phyloP scores from a whole-genome alignment of 2,329 filamentous ascomycete genomes.

The Penicillium decumbens region DNA sequence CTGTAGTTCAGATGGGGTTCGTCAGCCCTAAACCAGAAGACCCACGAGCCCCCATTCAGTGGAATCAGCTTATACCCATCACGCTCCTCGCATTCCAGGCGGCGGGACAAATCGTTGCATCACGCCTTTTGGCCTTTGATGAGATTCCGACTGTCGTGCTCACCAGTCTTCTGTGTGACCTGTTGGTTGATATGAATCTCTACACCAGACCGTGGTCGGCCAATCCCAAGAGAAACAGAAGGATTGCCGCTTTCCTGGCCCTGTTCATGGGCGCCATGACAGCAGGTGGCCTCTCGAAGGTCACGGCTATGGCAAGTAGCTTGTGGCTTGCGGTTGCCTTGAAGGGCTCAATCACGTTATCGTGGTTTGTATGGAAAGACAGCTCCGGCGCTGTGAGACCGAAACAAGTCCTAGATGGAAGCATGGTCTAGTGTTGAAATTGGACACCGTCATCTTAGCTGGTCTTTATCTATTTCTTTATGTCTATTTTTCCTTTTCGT shows the following conservation, averaged over 20 bases:
- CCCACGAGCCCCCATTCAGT: constrained; percentile 30
- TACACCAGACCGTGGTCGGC: constrained; percentile 20
- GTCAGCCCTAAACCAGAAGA: constrained; percentile 31
- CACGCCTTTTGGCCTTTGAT: constrained; percentile 34
- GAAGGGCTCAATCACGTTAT: constrained; percentile 33
- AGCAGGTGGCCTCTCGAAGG: constrained; percentile 38
- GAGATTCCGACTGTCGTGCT: constrained; percentile 43
- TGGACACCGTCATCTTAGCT: not conserved
- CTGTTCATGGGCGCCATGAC: constrained; percentile 41
- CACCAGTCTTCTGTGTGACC: constrained; percentile 39
- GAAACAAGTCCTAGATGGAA: constrained; percentile 1
- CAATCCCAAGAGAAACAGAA: constrained; percentile 33
- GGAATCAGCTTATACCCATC: constrained; percentile 39
- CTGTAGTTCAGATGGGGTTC: constrained; percentile 33
- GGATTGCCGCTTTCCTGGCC: constrained; percentile 36
- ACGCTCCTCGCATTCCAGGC: constrained; percentile 40
- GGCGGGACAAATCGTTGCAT: constrained; percentile 39
- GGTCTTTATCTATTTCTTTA: not conserved
- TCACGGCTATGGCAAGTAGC: constrained; percentile 33
- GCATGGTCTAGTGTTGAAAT: constrained; percentile 1
- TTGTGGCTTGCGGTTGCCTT: constrained; percentile 40
- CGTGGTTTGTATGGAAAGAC: constrained; percentile 36
- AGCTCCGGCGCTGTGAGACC: not conserved
- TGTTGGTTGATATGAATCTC: constrained; percentile 35
- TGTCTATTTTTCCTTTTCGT: not conserved